phyloP scores from a whole-genome alignment of 2,329 filamentous ascomycete genomes.

The Leptosphaerulina australis region DNA sequence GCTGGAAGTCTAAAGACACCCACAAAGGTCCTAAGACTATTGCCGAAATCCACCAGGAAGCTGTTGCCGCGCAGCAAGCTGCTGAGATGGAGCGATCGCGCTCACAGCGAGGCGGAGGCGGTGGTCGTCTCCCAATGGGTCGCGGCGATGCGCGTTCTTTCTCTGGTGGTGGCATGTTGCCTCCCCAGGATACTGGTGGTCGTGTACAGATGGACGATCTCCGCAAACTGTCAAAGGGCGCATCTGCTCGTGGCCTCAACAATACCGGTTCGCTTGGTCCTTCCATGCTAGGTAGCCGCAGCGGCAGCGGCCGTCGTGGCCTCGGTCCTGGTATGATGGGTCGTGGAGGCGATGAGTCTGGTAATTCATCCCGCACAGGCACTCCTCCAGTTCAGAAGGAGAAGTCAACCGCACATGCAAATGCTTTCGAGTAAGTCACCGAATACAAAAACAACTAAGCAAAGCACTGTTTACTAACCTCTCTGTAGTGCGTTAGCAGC shows the following conservation, averaged over 20 bases:
- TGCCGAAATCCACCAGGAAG: constrained; percentile 85
- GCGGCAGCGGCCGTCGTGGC: constrained; percentile 81
- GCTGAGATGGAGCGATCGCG: constrained; percentile 69
- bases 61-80: constrained; percentile 78
- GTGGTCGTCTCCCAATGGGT: constrained; percentile 74
- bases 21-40: constrained; percentile 98
- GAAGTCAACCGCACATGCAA: constrained; percentile 71
- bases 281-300: constrained; percentile 83
- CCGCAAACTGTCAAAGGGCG: constrained; percentile 73
- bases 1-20: constrained; percentile 85
- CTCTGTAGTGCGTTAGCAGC: constrained; percentile 58
- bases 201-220: constrained; percentile 91
- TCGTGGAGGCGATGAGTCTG: constrained; percentile 78
- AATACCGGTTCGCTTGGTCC: constrained; percentile 70
- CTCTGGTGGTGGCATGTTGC: constrained; percentile 71
- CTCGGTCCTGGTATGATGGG: constrained; percentile 73
- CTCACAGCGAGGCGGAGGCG: constrained; percentile 69
- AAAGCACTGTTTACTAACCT: constrained; percentile 24
- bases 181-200: constrained; percentile 74
- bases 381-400: constrained; percentile 76
- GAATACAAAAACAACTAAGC: neutral
- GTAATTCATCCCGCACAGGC: constrained; percentile 83
- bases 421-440: constrained; percentile 85
- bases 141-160: constrained; percentile 89
- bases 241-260: constrained; percentile 63